phyloP scores from a whole-genome alignment of 441 rosid species.

The Pelargonium myrrhifolium region DNA sequence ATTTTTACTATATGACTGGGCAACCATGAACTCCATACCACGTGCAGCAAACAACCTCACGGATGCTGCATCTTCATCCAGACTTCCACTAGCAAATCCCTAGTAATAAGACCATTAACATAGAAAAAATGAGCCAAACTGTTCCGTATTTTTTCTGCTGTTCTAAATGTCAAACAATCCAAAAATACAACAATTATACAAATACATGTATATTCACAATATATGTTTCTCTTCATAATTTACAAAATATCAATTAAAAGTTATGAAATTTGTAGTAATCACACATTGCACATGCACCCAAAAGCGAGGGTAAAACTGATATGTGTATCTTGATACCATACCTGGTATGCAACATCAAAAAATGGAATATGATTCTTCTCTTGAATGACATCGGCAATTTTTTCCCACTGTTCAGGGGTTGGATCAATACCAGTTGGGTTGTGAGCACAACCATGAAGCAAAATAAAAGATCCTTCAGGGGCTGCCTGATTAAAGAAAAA shows the following conservation, averaged over 20 bases:
- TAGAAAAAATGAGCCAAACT: background rate
- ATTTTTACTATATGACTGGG: slow-evolving; percentile 96
- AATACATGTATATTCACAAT: no score
- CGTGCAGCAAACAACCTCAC: slow-evolving; percentile 83
- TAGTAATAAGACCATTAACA: slow-evolving; percentile 17
- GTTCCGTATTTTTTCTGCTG: background rate
- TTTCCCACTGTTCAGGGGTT: slow-evolving; percentile 85
- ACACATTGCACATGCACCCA: no score
- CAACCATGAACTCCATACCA: slow-evolving; percentile 82
- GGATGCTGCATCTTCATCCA: slow-evolving; percentile 78
- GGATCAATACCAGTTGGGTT: slow-evolving; percentile 99
- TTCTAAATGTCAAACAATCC: no score
- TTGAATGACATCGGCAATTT: slow-evolving; percentile 81
- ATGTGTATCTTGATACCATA: slow-evolving; percentile 14
- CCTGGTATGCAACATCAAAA: slow-evolving; percentile 98
- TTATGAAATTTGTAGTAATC: no score
- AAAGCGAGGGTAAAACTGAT: slow-evolving; percentile 9
- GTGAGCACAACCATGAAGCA: slow-evolving; percentile 99
- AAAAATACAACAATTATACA: no score
- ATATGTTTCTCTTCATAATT: no score
- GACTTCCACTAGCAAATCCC: slow-evolving; percentile 99
- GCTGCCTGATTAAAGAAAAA: slow-evolving; percentile 49
- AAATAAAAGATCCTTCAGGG: slow-evolving; percentile 80
- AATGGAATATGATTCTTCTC: slow-evolving; percentile 91
- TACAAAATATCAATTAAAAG: no score